Percentiles rank a stretch among this genome's conserved stretches.
Conservation (phyloP, 1,284 basidiomycete genomes). For the Cryptococcus amylolentus region DNA sequence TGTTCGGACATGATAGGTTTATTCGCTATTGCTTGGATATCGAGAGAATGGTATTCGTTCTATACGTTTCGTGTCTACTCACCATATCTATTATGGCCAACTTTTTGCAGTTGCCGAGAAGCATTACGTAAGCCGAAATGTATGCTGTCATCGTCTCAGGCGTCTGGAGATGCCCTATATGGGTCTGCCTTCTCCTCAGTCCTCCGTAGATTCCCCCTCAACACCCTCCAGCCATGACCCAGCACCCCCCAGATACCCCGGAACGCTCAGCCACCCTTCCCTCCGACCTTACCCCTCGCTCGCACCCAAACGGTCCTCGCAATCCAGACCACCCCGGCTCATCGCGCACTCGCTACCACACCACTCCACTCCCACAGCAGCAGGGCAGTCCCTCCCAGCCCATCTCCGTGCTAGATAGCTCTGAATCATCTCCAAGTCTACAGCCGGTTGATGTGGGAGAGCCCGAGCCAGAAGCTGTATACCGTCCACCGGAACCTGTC, state of each 20-base stretch:
- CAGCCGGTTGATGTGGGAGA: not conserved
- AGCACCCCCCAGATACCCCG: conserved; percentile 1
- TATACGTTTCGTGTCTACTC: too few relatives aligned
- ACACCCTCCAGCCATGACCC: not conserved
- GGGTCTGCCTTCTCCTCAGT: too few relatives aligned
- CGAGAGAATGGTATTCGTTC: too few relatives aligned
- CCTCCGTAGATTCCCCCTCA: too few relatives aligned
- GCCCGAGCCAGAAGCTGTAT: conserved; percentile 13
- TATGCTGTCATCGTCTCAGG: too few relatives aligned
- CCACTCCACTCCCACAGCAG: conserved; percentile 3
- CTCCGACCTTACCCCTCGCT: not conserved
- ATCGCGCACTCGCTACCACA: conserved; percentile 22
- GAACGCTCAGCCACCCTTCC: conserved; percentile 1
- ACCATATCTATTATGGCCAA: too few relatives aligned
- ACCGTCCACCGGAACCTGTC: conserved; percentile 42
- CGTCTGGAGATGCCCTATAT: too few relatives aligned
- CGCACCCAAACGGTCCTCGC: conserved; percentile 19
- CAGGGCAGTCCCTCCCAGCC: not conserved
- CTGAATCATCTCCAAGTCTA: not conserved
- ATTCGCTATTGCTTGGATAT: not conserved
- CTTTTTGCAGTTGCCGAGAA: too few relatives aligned
- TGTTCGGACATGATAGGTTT: not conserved
- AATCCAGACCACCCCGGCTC: conserved; percentile 18
- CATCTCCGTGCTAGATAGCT: not conserved
- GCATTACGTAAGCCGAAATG: too few relatives aligned